phyloP scores from a whole-genome alignment of 1,284 basidiomycete species.

The Cryptococcus neoformans region DNA sequence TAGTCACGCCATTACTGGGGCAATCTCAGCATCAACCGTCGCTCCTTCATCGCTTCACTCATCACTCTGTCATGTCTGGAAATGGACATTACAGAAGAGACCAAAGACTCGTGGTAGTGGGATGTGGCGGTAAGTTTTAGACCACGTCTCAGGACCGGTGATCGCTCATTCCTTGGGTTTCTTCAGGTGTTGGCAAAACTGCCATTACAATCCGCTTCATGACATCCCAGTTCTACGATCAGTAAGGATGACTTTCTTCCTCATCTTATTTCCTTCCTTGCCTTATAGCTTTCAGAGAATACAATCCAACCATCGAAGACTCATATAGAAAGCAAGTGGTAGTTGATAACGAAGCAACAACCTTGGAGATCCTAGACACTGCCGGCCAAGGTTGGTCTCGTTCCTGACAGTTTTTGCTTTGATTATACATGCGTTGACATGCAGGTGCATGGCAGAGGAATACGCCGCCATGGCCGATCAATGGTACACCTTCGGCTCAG shows the following conservation, averaged over 20 bases:
- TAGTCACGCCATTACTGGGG: no score
- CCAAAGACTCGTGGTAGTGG: slow-evolving; percentile 54
- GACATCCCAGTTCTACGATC: slow-evolving; percentile 53
- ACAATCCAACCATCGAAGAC: slow-evolving; percentile 57
- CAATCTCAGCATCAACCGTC: no score
- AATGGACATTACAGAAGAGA: slow-evolving; percentile 10
- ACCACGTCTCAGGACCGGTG: slow-evolving; percentile 23
- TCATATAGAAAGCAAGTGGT: slow-evolving; percentile 54
- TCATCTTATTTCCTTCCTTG: background rate
- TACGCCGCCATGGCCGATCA: slow-evolving; percentile 56
- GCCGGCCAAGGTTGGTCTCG: slow-evolving; percentile 51
- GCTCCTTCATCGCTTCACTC: no score
- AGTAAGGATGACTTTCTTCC: slow-evolving; percentile 27
- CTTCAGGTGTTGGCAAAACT: slow-evolving; percentile 52
- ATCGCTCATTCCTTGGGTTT: background rate
- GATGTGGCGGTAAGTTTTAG: slow-evolving; percentile 51
- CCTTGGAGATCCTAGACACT: slow-evolving; percentile 58
- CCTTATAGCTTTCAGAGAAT: slow-evolving; percentile 28
- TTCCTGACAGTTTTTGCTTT: background rate
- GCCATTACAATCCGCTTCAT: slow-evolving; percentile 57
- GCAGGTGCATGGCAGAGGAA: slow-evolving; percentile 28
- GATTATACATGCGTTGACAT: background rate
- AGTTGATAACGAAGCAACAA: slow-evolving; percentile 57
- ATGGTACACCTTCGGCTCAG: slow-evolving; percentile 58
- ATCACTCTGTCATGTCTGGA: slow-evolving; percentile 1